phyloP scores from a whole-genome alignment of 2,329 filamentous ascomycete genomes.

The Ceratocystis lukuohia region DNA sequence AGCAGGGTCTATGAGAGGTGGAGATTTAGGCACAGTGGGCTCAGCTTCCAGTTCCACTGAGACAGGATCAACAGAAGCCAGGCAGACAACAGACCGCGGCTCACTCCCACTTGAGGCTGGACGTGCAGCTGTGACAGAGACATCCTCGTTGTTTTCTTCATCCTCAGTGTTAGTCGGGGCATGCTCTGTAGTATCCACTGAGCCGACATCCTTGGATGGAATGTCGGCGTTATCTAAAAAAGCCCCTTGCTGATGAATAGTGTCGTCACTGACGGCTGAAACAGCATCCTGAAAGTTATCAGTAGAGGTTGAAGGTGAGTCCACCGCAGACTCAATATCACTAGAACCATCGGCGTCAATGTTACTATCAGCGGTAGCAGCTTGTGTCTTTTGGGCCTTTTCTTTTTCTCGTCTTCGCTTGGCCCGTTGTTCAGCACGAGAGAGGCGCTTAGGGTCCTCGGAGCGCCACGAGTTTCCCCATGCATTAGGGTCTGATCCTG shows the following conservation, averaged over 20 bases:
- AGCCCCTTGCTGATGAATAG: slow-evolving; percentile 35
- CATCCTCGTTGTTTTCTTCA: not conserved
- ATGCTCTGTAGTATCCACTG: slow-evolving; percentile 25
- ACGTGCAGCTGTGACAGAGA: not conserved
- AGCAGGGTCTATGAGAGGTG: slow-evolving; percentile 1
- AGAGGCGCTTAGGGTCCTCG: not conserved
- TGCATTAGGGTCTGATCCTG: not conserved
- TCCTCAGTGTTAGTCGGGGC: not conserved
- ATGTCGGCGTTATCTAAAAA: slow-evolving; percentile 62
- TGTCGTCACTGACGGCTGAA: not conserved
- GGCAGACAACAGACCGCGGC: not conserved
- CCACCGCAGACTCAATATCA: not conserved
- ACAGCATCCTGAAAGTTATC: slow-evolving; percentile 4
- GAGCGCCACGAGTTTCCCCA: slow-evolving; percentile 12
- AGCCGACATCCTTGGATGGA: slow-evolving; percentile 56
- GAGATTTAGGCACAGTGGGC: slow-evolving; percentile 24
- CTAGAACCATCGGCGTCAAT: not conserved
- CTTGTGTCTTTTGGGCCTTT: not conserved
- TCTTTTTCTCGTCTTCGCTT: slow-evolving; percentile 9
- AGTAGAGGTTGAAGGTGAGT: slow-evolving; percentile 3
- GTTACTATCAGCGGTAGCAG: not conserved
- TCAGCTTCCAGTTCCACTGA: not conserved
- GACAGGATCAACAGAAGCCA: not conserved
- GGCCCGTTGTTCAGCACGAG: slow-evolving; percentile 2
- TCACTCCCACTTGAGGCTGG: not conserved